Evolutionary conservation across 2,329 filamentous ascomycete species (phyloP), one percentile per base, ranked within the genome.

Genomic region (Bipolaris victoriae): DNA sequence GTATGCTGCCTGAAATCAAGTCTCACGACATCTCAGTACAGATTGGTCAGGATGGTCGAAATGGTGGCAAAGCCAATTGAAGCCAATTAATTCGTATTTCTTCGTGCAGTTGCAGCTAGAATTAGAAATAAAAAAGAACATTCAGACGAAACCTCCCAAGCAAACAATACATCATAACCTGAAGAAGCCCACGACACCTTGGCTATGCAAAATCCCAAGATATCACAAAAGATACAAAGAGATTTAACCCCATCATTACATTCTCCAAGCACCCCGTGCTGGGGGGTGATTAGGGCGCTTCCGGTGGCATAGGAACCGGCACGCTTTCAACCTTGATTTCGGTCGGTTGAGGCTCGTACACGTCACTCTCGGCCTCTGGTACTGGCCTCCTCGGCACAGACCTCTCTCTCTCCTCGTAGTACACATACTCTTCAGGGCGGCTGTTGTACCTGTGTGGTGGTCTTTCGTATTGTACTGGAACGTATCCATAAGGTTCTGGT

Each of bases 391-490:
- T 61, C 15, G 61, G 55, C 29, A 62, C 60, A 29, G 60, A 60
- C 39, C 65, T 61, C 37, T 72, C 70, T 46, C 69, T 66, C 24
- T 72, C 73, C 18, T 75, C 72, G 31, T 74, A 72, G 37, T 74
- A 74, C 26, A 73, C 61, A 44, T 72, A 72, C 50, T 67, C 62
- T 22, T 67, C 64, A 16, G 65, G 55, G 1, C 63, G 65, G 48
- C 63, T 66, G 18, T 67, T 67, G 56, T 70, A 67, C 20, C 68
- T 56, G 31, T 68, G 70, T 22, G 66, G 57, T 3, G 67, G 66
- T 3, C 69, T 64, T 41, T 74, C 69, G 44, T 74, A 74, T 36
- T 67, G 55, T 11, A 72, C 55, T 31, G 68, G 64, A 35, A 71
- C 60, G 44, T 75, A 74, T 48, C 69, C 64, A 24, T 74, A 66